A percentile compares a stretch with the other conserved stretches of the same genome.
These are phyloP conservation scores for Cladobotryum protrusum DNA, from an alignment of 2,329 filamentous ascomycete genomes.

Conservation along the genomic window DNA sequence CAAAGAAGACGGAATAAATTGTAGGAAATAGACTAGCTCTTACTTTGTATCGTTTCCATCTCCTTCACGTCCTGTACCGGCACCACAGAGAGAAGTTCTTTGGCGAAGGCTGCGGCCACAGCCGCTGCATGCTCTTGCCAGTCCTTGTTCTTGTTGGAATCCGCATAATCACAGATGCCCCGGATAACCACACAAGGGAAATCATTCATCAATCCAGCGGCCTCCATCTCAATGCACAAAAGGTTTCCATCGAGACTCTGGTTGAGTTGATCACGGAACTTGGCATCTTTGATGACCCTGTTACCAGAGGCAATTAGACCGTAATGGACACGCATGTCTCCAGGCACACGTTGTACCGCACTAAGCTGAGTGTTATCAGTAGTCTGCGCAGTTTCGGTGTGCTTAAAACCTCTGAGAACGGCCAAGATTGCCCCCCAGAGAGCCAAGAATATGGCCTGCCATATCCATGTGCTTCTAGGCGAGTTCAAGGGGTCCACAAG, in stretches of 20 bases:
- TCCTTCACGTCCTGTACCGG: not conserved
- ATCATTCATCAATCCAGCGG: slow-evolving; percentile 17
- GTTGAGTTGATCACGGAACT: slow-evolving; percentile 22
- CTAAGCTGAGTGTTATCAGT: not conserved
- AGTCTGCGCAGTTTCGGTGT: not conserved
- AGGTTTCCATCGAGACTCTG: slow-evolving; percentile 4
- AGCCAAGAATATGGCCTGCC: not conserved
- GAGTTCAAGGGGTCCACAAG: no score
- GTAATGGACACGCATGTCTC: slow-evolving; percentile 11
- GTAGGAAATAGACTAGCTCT: not conserved
- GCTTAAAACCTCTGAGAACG: not conserved
- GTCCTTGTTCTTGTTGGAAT: slow-evolving; percentile 30
- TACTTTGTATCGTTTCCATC: not conserved
- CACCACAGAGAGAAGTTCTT: slow-evolving; percentile 13
- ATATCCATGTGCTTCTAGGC: not conserved
- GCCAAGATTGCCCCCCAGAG: not conserved
- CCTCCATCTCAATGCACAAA: slow-evolving; percentile 24
- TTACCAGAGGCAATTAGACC: slow-evolving; percentile 24
- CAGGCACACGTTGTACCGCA: not conserved
- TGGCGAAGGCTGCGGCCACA: slow-evolving; percentile 23
- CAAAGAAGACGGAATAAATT: not conserved
- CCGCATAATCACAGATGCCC: slow-evolving; percentile 32
- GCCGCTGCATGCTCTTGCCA: slow-evolving; percentile 30
- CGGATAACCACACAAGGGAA: slow-evolving; percentile 27
- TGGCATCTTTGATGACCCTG: slow-evolving; percentile 28